Percentiles rank a stretch among this genome's conserved stretches.
Evolutionary conservation across 192 early-diverging fungal species (phyloP).

Genomic region (Thamnidium elegans): DNA sequence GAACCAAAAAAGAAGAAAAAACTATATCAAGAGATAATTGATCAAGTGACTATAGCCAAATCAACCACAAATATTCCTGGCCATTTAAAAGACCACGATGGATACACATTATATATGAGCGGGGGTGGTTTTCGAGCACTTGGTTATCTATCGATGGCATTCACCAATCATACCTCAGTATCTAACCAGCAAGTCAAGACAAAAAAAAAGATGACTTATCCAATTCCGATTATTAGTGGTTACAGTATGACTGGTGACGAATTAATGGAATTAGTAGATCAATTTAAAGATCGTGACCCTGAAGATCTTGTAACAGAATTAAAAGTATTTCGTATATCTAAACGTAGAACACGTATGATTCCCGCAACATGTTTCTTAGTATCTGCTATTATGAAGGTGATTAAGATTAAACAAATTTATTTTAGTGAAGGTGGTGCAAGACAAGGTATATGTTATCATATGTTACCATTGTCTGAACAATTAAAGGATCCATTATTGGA

Average conservation of each 20-base stretch:
- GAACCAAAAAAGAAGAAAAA: constrained; percentile 5
- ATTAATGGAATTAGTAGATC: constrained; percentile 31
- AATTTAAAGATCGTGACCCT: constrained; percentile 37
- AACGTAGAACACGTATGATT: constrained; percentile 52
- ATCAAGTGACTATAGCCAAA: constrained; percentile 39
- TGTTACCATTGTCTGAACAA: constrained; percentile 36
- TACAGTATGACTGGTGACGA: constrained; percentile 44
- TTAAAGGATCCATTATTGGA: constrained; percentile 47
- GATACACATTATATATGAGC: constrained; percentile 46
- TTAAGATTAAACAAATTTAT: constrained; percentile 38
- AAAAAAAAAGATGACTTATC: constrained; percentile 17
- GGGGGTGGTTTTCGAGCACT: constrained; percentile 56
- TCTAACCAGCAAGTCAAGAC: not conserved
- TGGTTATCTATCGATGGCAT: constrained; percentile 53
- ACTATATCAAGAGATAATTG: constrained; percentile 31
- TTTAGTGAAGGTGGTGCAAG: constrained; percentile 60
- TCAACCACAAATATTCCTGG: constrained; percentile 23
- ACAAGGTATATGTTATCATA: constrained; percentile 52
- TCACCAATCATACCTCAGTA: constrained; percentile 21
- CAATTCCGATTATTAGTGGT: constrained; percentile 57
- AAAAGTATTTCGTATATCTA: constrained; percentile 50
- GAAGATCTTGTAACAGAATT: constrained; percentile 26
- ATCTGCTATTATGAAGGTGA: constrained; percentile 41
- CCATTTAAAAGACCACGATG: constrained; percentile 24
- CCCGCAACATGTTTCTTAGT: constrained; percentile 52